Evolutionary conservation across 495 filamentous ascomycete genomes (phyloP), one percentile per base, ranked within the genome.

Genomic region (Articulospora tetracladia): DNA sequence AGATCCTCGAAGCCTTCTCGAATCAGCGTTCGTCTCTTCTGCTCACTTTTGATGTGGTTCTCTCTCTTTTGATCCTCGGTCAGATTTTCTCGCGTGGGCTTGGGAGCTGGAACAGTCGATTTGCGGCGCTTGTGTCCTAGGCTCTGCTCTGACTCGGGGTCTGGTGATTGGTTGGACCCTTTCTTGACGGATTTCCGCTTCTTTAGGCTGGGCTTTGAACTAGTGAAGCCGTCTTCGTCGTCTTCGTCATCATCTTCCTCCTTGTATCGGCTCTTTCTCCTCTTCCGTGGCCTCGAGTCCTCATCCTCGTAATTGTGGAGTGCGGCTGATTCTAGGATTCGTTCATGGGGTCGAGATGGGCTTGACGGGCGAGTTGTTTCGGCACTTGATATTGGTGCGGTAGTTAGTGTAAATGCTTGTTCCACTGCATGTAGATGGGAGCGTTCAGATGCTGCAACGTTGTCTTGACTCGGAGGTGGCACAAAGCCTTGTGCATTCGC

Each of bases 31-130:
- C 92, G 81, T 46, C 92, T 83, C 69, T 92, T 93, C 72, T 94
- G 88, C 71, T 97, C 92, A 34, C 91, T 95, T 53, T 83, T 78
- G 65, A 96, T 95, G 70, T 97, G 92, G 61, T 96, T 95, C 61
- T 84, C 85, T 41, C 91, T 77, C 73, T 94, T 96, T 70, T 96
- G 87, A 57, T 88, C 86, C 60, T 92, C 89, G 0, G 86, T 86
- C 26, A 97, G 78, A 64, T 93, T 93, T 70, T 92, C 87, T 23
- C 91, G 82, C 0, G 78, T 69, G 1, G 74, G 27, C 70, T 86
- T 90, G 11, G 62, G 62, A 19, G 46, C 20, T 41, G 32, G 51
- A 27, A 58, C 47, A 7, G 58, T 58, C 24, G 68, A 66, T 70
- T 71, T 73, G 57, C 58, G 59, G 26, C 67, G 62, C 58, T 60